phyloP scores from a whole-genome alignment of 2,329 filamentous ascomycete genomes.

The Stachybotrys echinatus region DNA sequence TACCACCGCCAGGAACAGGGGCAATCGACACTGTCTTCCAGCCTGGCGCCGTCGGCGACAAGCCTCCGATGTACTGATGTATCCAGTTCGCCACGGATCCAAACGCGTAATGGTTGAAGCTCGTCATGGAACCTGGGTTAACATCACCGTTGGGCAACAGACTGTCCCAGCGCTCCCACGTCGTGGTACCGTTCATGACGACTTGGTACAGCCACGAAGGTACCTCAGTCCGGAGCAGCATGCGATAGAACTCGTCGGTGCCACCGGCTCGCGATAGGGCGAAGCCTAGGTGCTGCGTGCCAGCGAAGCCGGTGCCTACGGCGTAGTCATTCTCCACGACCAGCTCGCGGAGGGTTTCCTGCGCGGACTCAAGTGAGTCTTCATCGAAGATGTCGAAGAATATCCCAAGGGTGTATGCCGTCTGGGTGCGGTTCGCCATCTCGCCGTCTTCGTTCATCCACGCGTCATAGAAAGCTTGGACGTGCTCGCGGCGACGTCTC shows the following conservation, averaged over 20 bases:
- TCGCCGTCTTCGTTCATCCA: slow-evolving; percentile 23
- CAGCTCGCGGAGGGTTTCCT: slow-evolving; percentile 22
- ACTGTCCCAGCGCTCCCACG: slow-evolving; percentile 44
- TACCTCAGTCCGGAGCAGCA: slow-evolving; percentile 36
- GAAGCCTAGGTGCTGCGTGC: slow-evolving; percentile 29
- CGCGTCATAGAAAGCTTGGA: slow-evolving; percentile 18
- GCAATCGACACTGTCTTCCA: too few species aligned
- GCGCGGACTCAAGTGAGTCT: slow-evolving; percentile 14
- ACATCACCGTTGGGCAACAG: too few species aligned
- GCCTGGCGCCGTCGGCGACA: too few species aligned
- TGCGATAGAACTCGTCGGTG: slow-evolving; percentile 32
- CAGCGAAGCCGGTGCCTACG: slow-evolving; percentile 37
- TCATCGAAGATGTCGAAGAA: slow-evolving; percentile 27
- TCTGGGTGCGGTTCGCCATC: slow-evolving; percentile 32
- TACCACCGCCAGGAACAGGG: too few species aligned
- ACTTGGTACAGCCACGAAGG: slow-evolving; percentile 43
- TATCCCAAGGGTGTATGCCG: slow-evolving; percentile 30
- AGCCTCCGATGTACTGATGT: too few species aligned
- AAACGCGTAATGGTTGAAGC: too few species aligned
- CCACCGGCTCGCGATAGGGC: slow-evolving; percentile 20
- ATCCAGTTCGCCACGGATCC: too few species aligned
- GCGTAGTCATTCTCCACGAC: slow-evolving; percentile 24
- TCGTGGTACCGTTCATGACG: slow-evolving; percentile 37
- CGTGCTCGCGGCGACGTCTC: slow-evolving; percentile 12
- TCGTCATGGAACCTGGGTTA: too few species aligned